Evolutionary conservation across 345 rosid genomes (phyloP).

Genomic region (Lumnitzera littorea): DNA sequence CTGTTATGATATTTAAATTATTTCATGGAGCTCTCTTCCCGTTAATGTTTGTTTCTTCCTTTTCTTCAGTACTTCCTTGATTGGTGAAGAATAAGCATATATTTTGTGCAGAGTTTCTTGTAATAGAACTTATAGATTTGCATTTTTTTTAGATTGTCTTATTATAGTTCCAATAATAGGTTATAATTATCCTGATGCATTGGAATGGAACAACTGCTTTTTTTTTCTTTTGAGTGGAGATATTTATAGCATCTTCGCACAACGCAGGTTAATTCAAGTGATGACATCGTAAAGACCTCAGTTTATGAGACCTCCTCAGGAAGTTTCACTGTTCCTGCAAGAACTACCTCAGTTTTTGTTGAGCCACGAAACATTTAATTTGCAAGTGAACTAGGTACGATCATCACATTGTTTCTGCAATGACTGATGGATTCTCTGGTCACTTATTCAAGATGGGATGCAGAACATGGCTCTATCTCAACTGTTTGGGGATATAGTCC

Average conservation of each 20-base stretch:
- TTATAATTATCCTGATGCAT: background rate
- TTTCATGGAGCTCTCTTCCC: no score
- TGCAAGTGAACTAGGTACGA: background rate
- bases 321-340: slow-evolving; percentile 51
- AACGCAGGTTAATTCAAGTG: slow-evolving; percentile 48
- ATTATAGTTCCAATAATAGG: no score
- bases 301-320: slow-evolving; percentile 48
- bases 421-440: background rate
- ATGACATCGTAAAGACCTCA: slow-evolving; percentile 56
- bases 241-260: background rate
- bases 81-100: no score
- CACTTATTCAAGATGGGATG: no score
- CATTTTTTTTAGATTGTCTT: no score
- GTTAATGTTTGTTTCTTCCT: no score
- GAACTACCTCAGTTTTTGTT: slow-evolving; percentile 67
- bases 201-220: background rate
- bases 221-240: background rate
- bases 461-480: no score
- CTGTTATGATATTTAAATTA: no score
- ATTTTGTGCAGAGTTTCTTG: no score
- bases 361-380: slow-evolving; percentile 37
- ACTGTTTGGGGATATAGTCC: no score
- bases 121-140: no score
- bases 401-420: background rate
- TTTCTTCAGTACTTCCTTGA: no score